Percentiles rank a stretch among this genome's conserved stretches.
Conservation (phyloP, 2,329 filamentous ascomycete genomes). For the Triangularia verruculosa region DNA sequence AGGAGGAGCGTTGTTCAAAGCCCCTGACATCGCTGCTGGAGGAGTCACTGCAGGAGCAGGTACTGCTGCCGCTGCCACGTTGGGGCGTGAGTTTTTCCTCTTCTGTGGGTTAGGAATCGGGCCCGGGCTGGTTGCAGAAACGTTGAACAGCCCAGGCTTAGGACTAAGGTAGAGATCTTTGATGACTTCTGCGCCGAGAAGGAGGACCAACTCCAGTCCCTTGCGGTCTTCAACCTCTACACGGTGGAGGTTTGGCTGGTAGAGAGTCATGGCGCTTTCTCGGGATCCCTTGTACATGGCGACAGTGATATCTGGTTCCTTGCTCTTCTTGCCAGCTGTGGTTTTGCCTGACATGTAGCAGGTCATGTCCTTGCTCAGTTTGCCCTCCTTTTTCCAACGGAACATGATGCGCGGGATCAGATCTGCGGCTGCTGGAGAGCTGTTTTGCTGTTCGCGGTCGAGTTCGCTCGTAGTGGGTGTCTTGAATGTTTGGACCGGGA, state of each 20-base stretch:
- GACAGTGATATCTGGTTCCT: constrained; percentile 94
- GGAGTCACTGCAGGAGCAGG: constrained; percentile 17
- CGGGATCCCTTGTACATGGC: constrained; percentile 72
- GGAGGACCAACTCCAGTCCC: constrained; percentile 79
- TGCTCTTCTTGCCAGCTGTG: constrained; percentile 70
- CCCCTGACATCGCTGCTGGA: constrained; percentile 41
- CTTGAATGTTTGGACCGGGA: constrained; percentile 82
- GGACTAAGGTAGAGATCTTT: constrained; percentile 63
- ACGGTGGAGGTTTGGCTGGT: constrained; percentile 86
- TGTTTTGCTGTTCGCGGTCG: constrained; percentile 66
- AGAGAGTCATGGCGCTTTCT: constrained; percentile 71
- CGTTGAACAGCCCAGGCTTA: constrained; percentile 75
- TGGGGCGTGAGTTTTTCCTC: constrained; percentile 46
- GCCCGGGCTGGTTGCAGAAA: constrained; percentile 45
- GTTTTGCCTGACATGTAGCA: constrained; percentile 82
- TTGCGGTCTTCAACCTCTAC: constrained; percentile 94
- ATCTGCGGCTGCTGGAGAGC: constrained; percentile 37
- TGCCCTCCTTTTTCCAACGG: constrained; percentile 84
- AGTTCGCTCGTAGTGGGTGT: constrained; percentile 74
- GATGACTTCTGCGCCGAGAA: constrained; percentile 62
- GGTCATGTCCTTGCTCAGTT: constrained; percentile 81
- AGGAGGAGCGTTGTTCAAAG: constrained; percentile 34
- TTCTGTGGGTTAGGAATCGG: constrained; percentile 30
- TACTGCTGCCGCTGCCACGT: constrained; percentile 25
- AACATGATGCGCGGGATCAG: constrained; percentile 75